A percentile compares a stretch with the other conserved stretches of the same genome.
Evolutionary conservation across 75 land plant genomes (phyloP).

Genomic region (Picea glauca): DNA sequence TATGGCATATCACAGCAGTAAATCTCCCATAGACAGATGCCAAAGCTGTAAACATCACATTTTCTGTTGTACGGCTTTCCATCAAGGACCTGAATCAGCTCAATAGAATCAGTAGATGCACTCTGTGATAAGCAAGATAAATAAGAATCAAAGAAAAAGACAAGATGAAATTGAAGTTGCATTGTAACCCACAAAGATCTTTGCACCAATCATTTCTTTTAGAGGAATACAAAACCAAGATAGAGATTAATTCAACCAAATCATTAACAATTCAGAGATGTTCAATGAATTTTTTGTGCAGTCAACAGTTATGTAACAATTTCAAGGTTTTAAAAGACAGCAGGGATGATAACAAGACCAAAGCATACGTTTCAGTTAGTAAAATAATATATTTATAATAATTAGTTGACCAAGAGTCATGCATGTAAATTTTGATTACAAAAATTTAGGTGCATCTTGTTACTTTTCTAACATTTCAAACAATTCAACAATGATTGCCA

Average conservation of each 20-base stretch:
- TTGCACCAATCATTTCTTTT: background rate
- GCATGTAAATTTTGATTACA: too few species aligned
- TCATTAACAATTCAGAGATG: background rate
- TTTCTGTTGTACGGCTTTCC: slow-evolving; percentile 95
- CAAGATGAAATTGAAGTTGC: background rate
- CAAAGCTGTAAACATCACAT: slow-evolving; percentile 98
- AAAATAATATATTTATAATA: too few species aligned
- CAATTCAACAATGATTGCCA: too few species aligned
- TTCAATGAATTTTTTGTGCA: too few species aligned
- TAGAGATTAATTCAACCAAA: background rate
- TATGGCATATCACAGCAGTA: slow-evolving; percentile 99
- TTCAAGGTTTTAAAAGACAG: too few species aligned
- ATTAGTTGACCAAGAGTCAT: too few species aligned
- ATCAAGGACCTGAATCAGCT: slow-evolving; percentile 90
- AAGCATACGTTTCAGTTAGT: too few species aligned
- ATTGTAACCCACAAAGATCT: background rate
- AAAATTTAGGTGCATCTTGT: too few species aligned
- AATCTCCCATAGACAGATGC: slow-evolving; percentile 94
- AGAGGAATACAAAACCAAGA: background rate
- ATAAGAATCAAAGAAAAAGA: background rate
- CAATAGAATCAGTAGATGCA: background rate
- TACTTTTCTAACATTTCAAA: too few species aligned
- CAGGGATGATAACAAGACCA: too few species aligned
- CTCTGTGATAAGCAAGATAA: background rate
- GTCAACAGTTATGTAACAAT: too few species aligned